Evolutionary conservation across 352 stramenopile species (phyloP).

Genomic region (Thalassiosira exigua): DNA sequence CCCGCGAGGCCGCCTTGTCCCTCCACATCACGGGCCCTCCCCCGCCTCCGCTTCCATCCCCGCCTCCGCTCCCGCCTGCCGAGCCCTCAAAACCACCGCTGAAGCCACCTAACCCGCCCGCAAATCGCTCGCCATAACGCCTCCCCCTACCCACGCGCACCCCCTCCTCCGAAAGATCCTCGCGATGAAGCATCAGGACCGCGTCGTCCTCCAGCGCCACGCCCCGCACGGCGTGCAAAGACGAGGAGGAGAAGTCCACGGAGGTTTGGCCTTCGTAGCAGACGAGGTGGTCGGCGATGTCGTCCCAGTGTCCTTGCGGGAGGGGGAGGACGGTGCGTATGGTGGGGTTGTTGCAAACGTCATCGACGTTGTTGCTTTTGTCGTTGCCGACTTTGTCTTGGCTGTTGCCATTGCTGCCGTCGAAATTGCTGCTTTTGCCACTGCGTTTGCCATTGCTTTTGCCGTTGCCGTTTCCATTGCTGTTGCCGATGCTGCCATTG

Average conservation of each 20-base stretch:
- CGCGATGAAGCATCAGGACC: constrained; percentile 66
- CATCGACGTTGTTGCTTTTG: neutral
- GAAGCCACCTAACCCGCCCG: too few relatives aligned
- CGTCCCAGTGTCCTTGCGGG: constrained; percentile 72
- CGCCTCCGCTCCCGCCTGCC: too few relatives aligned
- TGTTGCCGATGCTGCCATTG: constrained; percentile 1
- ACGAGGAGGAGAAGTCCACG: constrained; percentile 69
- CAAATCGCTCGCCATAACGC: constrained; percentile 65
- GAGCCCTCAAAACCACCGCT: too few relatives aligned
- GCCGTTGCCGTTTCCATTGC: neutral
- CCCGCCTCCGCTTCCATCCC: constrained; percentile 6
- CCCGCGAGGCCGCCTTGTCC: constrained; percentile 37
- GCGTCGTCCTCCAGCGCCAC: constrained; percentile 67
- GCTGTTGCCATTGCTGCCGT: constrained; percentile 1
- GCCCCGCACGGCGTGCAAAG: constrained; percentile 32
- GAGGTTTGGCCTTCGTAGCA: constrained; percentile 77
- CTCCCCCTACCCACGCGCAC: constrained; percentile 52
- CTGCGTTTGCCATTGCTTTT: neutral
- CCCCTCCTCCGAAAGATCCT: constrained; percentile 49
- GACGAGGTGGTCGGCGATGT: constrained; percentile 82
- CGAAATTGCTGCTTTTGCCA: too few relatives aligned
- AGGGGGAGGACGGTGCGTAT: constrained; percentile 65
- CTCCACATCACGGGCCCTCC: constrained; percentile 33
- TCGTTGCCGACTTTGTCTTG: neutral
- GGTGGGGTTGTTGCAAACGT: constrained; percentile 1